Evolutionary conservation across 1,139 yeast species (phyloP).

Genomic region (Spathaspora sp.): DNA sequence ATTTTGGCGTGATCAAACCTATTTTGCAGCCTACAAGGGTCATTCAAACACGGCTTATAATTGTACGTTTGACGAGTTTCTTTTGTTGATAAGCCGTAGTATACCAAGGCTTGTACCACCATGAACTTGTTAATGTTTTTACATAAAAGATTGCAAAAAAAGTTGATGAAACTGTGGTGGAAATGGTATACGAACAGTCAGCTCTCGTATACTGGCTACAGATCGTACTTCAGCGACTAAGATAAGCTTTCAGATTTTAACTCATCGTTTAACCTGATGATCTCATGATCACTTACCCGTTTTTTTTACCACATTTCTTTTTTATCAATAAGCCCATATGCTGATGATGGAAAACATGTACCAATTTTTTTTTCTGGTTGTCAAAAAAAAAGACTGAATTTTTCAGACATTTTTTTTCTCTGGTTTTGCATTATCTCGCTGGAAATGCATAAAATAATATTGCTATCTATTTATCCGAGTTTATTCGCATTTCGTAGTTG

Average conservation of each 20-base stretch:
- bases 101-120: no score
- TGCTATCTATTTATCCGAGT: conserved; percentile 1
- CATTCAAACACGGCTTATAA: background rate
- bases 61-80: background rate
- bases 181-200: no score
- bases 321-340: background rate
- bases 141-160: background rate
- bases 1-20: background rate
- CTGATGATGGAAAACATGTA: background rate
- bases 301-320: background rate
- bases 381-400: background rate
- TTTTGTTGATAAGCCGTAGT: background rate
- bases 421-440: background rate
- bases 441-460: background rate
- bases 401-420: background rate
- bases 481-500: background rate
- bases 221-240: background rate
- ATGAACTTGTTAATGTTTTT: background rate
- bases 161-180: background rate
- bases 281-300: background rate
- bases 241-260: background rate
- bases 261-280: background rate
- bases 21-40: background rate
- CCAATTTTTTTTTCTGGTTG: background rate
- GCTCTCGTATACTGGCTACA: background rate